Conservation (phyloP, 441 rosid species). For the Erodium texanum region DNA sequence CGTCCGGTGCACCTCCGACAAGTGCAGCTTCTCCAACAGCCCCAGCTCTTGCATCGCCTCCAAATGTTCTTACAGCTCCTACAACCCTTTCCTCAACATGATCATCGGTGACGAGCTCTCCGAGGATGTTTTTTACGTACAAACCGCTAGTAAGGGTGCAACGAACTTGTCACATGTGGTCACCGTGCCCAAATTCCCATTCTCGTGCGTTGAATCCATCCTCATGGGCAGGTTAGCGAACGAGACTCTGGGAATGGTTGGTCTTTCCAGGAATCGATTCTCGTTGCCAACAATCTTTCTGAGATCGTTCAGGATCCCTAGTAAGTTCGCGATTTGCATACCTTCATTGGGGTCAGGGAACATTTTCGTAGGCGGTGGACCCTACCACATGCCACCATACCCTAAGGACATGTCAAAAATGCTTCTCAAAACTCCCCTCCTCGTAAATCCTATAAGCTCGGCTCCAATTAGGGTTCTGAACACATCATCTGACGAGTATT, state of each 20-base stretch:
- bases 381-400: slow-evolving; percentile 17
- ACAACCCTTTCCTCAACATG: slow-evolving; percentile 10
- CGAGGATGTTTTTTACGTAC: slow-evolving; percentile 19
- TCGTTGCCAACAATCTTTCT: slow-evolving; percentile 18
- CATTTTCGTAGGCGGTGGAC: slow-evolving; percentile 24
- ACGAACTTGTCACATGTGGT: slow-evolving; percentile 10
- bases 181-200: neutral
- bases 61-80: neutral
- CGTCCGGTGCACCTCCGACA: slow-evolving; percentile 19
- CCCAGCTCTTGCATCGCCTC: slow-evolving; percentile 1
- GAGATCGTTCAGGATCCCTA: neutral
- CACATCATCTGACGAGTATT: slow-evolving; percentile 24
- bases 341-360: slow-evolving; percentile 20
- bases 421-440: slow-evolving; percentile 22
- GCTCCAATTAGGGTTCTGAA: neutral
- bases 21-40: slow-evolving; percentile 16
- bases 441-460: slow-evolving; percentile 13
- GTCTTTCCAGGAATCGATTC: slow-evolving; percentile 15
- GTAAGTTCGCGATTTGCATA: slow-evolving; percentile 22
- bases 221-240: slow-evolving; percentile 5
- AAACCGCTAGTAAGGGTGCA: slow-evolving; percentile 21
- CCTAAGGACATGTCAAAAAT: slow-evolving; percentile 15
- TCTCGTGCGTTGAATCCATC: slow-evolving; percentile 15
- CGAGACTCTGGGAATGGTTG: slow-evolving; percentile 18
- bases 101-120: neutral